These are phyloP conservation scores for Podospora bellae-mahoneyi DNA, from an alignment of 495 filamentous ascomycete genomes.

Conservation along the genomic window DNA sequence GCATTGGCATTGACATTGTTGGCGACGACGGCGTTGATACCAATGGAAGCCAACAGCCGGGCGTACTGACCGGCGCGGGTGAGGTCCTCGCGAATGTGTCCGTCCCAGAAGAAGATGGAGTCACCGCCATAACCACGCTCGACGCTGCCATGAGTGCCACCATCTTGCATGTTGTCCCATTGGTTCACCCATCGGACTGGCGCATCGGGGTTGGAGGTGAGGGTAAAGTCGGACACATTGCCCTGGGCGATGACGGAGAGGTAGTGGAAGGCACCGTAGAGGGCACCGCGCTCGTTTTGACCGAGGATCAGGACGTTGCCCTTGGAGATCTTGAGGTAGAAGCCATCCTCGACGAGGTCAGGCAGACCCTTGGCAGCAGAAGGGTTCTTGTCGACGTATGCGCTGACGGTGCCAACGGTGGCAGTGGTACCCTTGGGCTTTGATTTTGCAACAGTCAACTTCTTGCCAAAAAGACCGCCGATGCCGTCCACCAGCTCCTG, in stretches of 20 bases:
- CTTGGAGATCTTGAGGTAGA: slow-evolving; percentile 52
- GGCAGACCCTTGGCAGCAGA: slow-evolving; percentile 28
- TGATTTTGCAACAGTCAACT: slow-evolving; percentile 30
- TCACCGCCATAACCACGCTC: slow-evolving; percentile 66
- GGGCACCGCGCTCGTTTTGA: slow-evolving; percentile 62
- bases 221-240: slow-evolving; percentile 53
- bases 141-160: slow-evolving; percentile 53
- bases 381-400: slow-evolving; percentile 40
- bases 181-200: slow-evolving; percentile 69
- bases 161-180: slow-evolving; percentile 63
- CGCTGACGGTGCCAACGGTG: slow-evolving; percentile 55
- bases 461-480: slow-evolving; percentile 49
- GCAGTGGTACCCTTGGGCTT: slow-evolving; percentile 35
- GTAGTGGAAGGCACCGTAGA: slow-evolving; percentile 70
- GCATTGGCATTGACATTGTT: slow-evolving; percentile 74
- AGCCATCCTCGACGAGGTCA: slow-evolving; percentile 59
- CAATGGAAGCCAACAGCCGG: slow-evolving; percentile 63
- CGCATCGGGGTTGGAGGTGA: slow-evolving; percentile 55
- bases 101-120: slow-evolving; percentile 66
- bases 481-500: slow-evolving; percentile 60
- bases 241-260: slow-evolving; percentile 61
- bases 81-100: slow-evolving; percentile 52
- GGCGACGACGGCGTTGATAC: slow-evolving; percentile 62
- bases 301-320: slow-evolving; percentile 57
- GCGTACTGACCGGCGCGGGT: slow-evolving; percentile 61